A percentile compares a stretch with the other conserved stretches of the same genome.
Conservation (phyloP, 208 protist genomes). For the Leishmania tarentolae region DNA sequence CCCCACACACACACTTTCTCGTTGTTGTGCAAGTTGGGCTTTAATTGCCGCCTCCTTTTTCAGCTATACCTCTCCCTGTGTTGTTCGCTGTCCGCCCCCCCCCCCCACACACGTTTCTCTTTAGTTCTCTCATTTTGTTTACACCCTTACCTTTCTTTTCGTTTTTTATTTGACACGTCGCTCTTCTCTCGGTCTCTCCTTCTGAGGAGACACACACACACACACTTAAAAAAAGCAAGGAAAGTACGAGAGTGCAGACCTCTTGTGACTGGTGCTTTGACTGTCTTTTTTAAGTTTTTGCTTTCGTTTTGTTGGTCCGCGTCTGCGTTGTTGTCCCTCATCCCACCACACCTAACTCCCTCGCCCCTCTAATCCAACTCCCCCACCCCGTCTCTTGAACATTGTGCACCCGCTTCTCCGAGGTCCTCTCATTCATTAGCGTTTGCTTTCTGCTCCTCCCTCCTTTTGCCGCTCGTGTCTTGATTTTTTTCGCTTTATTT, state of each 20-base stretch:
- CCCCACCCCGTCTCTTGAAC: background rate
- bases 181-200: background rate
- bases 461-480: background rate
- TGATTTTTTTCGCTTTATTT: background rate
- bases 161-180: background rate
- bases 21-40: background rate
- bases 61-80: background rate
- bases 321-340: background rate
- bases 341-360: background rate
- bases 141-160: background rate
- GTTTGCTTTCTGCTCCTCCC: background rate
- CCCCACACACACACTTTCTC: too few relatives aligned
- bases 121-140: background rate
- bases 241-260: background rate
- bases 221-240: background rate
- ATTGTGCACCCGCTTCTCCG: background rate
- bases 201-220: background rate
- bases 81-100: background rate
- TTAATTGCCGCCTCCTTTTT: background rate
- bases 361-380: background rate
- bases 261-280: background rate
- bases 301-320: background rate
- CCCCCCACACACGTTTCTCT: background rate
- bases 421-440: background rate
- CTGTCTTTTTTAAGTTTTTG: slow-evolving; percentile 1